Percentiles rank a stretch among this genome's conserved stretches.
These are phyloP conservation scores for Zygotorulaspora danielsina DNA, from an alignment of 805 yeast species.

Conservation along the genomic window DNA sequence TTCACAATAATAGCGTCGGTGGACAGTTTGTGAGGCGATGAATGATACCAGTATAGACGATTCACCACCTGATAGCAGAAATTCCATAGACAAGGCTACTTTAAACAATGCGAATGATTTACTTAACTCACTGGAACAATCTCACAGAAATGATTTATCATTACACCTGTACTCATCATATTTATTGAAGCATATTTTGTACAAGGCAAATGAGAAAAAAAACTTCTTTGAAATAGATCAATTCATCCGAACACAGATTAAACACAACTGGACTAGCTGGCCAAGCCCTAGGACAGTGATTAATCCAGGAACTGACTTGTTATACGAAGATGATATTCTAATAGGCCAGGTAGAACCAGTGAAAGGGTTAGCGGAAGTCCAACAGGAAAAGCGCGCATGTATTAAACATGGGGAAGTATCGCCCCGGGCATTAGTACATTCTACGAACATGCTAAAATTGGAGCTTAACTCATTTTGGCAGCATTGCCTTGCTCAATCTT, in stretches of 20 bases:
- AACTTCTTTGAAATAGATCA: constrained; percentile 35
- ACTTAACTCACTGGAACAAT: constrained; percentile 43
- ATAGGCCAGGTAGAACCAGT: no score
- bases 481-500: constrained; percentile 18
- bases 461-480: constrained; percentile 34
- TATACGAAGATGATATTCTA: constrained; percentile 25
- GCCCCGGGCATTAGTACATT: constrained; percentile 22
- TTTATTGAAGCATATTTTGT: constrained; percentile 34
- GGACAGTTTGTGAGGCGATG: constrained; percentile 7
- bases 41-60: constrained; percentile 2
- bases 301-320: constrained; percentile 27
- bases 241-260: constrained; percentile 37
- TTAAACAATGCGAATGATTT: constrained; percentile 30
- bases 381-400: not conserved
- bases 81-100: constrained; percentile 10
- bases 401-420: constrained; percentile 27
- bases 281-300: constrained; percentile 41
- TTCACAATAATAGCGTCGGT: no score
- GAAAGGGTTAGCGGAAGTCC: no score
- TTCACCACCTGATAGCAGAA: not conserved
- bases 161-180: constrained; percentile 59
- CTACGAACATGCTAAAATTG: constrained; percentile 23
- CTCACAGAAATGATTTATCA: constrained; percentile 52
- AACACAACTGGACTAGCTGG: constrained; percentile 53
- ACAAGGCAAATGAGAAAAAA: constrained; percentile 29